Base-by-base conservation (phyloP, 495 filamentous ascomycete genomes). In the Penicillium antarcticum region DNA sequence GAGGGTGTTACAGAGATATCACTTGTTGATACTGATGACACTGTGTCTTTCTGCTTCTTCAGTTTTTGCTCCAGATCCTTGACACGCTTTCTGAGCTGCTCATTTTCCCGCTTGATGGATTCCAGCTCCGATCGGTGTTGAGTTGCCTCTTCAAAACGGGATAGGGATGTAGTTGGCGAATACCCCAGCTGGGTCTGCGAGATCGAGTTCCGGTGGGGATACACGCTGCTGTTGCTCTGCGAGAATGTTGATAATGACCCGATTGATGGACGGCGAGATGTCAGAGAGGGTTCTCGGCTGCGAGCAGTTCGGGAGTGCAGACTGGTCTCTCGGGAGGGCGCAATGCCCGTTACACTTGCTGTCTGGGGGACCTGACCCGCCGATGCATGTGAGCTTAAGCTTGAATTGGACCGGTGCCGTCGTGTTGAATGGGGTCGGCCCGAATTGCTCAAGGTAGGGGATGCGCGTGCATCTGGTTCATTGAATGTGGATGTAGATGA, bases 71-170 rank as follows among this genome's bases (percentile, higher is more conserved):
- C 91, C 26, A 95, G 69, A 52, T 92, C 89, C 42, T 84, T 78
- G 18, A 96, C 81, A 17, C 88, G 80, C 42, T 78, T 74, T 57
- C 85, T 85, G 38, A 96, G 73, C 33, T 74, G 64, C 48, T 95
- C 91, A 60, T 96, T 96, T 71, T 96, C 91, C 9, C 78, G 72
- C 68, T 87, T 90, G 33, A 86, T 80, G 5, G 69, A 68, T 40
- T 95, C 90, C 11, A 94, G 60, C 61, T 95, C 90, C 41, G 76
- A 74, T 35, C 83, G 79, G 48, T 88, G 85, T 44, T 80, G 76
- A 0, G 81, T 76, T 2, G 80, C 78, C 65, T 95, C 89, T 57
- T 92, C 88, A 62, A 87, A 87, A 4, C 87, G 48, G 18, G 56
- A 41, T 35, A 66, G 40, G 23, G 66, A 43, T 37, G 41, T 52